Base-by-base conservation (phyloP, 169 alveolate genomes). In the Sarcocystis neurona region DNA sequence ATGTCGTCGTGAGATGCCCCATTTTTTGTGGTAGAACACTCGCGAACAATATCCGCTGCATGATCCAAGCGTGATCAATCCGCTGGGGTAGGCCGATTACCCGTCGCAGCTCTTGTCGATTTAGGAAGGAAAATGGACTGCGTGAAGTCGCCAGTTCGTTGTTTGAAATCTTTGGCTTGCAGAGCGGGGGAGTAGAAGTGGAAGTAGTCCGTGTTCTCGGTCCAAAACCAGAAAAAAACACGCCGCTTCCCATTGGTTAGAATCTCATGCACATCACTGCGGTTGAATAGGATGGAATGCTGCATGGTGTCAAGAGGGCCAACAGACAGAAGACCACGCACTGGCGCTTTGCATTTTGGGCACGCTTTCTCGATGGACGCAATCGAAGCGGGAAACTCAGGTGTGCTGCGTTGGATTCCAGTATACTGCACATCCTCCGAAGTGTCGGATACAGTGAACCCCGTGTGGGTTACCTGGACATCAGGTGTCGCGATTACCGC, bases 241-340 rank as follows among this genome's bases (percentile, higher is more conserved):
- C 97, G 92, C 53, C 95, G 93, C 85, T 95, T 94, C 15, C 97
- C 97, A 72, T 96, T 96, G 18, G 97, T 95, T n/a, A 95, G 96
- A 58, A 97, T 87, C 94, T 97, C 99, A 90, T 94, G 93, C 34
- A 93, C 92, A 89, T 97, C 95, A 90, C 94, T 91, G 34, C 94
- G 96, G 74, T 96, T 96, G 92, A 97, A 97, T 79, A 92, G 94
- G 5, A 95, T 92, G 70, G 89, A 92, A 27, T 91, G 92, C 88
- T 92, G 93, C 89, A 90, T 84, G 50, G 34, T 27, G 4, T 43
- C 27, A n/a, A 37, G 32, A 80, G 23, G 48, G 60, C 18, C 34
- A 34, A 44, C 41, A n/a, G n/a, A n/a, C n/a, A n/a, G n/a, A n/a
- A n/a, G n/a, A n/a, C n/a, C n/a, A n/a, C n/a, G n/a, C n/a, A n/a